Conservation (phyloP, 2,329 filamentous ascomycete genomes). For the Alternaria arbusti region DNA sequence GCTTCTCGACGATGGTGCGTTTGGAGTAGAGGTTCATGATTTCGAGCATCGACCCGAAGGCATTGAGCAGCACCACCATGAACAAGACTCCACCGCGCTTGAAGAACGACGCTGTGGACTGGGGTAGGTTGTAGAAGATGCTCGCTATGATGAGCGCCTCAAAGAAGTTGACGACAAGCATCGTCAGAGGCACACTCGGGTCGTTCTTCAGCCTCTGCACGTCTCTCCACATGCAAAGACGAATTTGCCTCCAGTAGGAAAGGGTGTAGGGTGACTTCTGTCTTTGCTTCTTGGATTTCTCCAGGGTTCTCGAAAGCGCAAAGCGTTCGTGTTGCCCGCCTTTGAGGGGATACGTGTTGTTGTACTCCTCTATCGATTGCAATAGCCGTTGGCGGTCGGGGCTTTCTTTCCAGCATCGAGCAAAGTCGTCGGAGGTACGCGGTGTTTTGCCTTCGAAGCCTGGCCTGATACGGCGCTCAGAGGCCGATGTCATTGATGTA, state of each 20-base stretch:
- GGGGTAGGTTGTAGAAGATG: constrained; percentile 73
- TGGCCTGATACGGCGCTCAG: constrained; percentile 34
- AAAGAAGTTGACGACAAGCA: constrained; percentile 70
- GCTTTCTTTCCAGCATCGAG: constrained; percentile 60
- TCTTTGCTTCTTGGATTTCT: constrained; percentile 58
- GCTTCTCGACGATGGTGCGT: constrained; percentile 85
- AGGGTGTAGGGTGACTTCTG: constrained; percentile 61
- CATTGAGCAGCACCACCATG: constrained; percentile 83
- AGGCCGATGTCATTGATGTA: constrained; percentile 67
- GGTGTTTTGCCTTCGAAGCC: constrained; percentile 53
- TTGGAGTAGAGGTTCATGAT: constrained; percentile 75
- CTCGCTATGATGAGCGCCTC: constrained; percentile 78
- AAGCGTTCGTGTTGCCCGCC: constrained; percentile 51
- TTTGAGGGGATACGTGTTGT: constrained; percentile 53
- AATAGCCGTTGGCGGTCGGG: constrained; percentile 47
- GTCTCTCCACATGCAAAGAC: constrained; percentile 6
- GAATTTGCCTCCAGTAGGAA: constrained; percentile 39
- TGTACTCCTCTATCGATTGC: constrained; percentile 50
- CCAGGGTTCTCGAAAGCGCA: constrained; percentile 47
- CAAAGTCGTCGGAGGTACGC: constrained; percentile 44
- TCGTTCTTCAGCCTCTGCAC: constrained; percentile 23
- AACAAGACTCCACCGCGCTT: constrained; percentile 70
- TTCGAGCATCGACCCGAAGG: constrained; percentile 65
- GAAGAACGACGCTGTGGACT: constrained; percentile 60
- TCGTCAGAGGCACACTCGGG: constrained; percentile 64